A percentile compares a stretch with the other conserved stretches of the same genome.
Conservation (phyloP, 768 basidiomycete genomes). For the Lepiota venenata region DNA sequence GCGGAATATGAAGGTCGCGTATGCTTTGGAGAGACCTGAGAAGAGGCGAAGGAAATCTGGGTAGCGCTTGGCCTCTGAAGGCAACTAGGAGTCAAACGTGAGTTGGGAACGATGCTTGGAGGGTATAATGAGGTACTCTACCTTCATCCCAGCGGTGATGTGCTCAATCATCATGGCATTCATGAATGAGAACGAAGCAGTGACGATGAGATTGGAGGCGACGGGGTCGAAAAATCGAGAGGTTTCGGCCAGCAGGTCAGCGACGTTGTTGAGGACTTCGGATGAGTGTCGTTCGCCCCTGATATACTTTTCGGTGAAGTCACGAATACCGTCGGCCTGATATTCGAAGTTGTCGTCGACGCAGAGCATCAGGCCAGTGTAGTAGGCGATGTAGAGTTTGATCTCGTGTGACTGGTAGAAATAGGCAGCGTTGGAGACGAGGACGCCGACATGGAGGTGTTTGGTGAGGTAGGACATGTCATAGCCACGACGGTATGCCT, state of each 20-base stretch:
- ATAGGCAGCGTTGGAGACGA: constrained; percentile 12
- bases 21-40: constrained; percentile 13
- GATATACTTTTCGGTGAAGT: constrained; percentile 10
- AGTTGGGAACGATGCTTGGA: background rate
- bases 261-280: constrained; percentile 9
- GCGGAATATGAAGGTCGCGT: constrained; percentile 12
- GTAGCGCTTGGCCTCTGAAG: constrained; percentile 9
- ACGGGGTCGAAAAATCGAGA: constrained; percentile 8
- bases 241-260: constrained; percentile 8
- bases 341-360: constrained; percentile 10
- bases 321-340: constrained; percentile 7
- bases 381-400: constrained; percentile 14
- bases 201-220: constrained; percentile 9
- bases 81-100: constrained; percentile 2
- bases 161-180: constrained; percentile 11
- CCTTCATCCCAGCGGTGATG: constrained; percentile 5
- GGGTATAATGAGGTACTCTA: background rate
- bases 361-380: constrained; percentile 9
- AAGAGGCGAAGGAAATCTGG: constrained; percentile 11
- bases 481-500: constrained; percentile 11
- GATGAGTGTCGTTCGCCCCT: constrained; percentile 9
- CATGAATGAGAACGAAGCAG: constrained; percentile 12
- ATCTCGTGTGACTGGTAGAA: constrained; percentile 8
- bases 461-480: constrained; percentile 8
- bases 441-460: constrained; percentile 10